These are phyloP conservation scores for Tilletia caries DNA, from an alignment of 1,284 basidiomycete genomes.

Conservation along the genomic window DNA sequence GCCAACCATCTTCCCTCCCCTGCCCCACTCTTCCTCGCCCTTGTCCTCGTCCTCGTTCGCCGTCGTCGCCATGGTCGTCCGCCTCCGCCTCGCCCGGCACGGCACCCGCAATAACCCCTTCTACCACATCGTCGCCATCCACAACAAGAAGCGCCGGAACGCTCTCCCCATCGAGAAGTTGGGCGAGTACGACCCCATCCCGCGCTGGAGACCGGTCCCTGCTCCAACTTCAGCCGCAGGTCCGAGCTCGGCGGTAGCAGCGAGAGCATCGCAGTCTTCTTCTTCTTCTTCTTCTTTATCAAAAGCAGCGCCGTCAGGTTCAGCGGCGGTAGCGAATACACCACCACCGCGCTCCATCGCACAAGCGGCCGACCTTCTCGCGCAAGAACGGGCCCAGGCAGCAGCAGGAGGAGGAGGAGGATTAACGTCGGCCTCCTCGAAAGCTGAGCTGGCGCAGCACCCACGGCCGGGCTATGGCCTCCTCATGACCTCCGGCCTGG, in stretches of 20 bases:
- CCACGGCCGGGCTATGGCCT: constrained; percentile 28
- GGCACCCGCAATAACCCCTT: constrained; percentile 74
- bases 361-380: neutral
- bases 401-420: neutral
- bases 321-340: neutral
- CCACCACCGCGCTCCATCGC: neutral
- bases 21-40: too few species aligned
- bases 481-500: constrained; percentile 38
- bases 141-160: constrained; percentile 71
- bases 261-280: neutral
- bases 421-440: neutral
- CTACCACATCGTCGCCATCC: constrained; percentile 83
- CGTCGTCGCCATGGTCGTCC: constrained; percentile 73
- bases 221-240: neutral
- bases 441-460: neutral
- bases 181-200: constrained; percentile 76
- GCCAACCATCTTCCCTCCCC: too few species aligned
- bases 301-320: neutral
- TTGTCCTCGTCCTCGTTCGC: too few species aligned
- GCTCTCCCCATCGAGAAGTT: constrained; percentile 86
- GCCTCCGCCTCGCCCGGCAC: constrained; percentile 80
- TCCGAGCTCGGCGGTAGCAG: neutral
- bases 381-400: neutral
- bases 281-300: neutral
- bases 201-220: constrained; percentile 30